Evolutionary conservation across 345 rosid species (phyloP), one percentile per base, ranked within the genome.

Genomic region (Lagerstroemia speciosa): DNA sequence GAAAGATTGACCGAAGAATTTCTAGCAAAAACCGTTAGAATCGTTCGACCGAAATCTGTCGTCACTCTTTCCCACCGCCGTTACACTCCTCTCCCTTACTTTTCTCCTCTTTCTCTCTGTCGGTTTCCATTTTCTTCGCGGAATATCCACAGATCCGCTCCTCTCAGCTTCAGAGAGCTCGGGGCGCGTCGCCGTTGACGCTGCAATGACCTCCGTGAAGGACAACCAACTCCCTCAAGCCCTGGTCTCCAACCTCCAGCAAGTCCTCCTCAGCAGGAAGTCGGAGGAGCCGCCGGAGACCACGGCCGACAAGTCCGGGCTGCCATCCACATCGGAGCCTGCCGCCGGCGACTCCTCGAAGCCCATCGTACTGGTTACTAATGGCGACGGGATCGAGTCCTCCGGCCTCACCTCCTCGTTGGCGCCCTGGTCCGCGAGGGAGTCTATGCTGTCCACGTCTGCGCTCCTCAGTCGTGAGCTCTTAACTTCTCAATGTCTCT

Each of bases 391-490:
- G 74, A 88, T 89, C 81, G 98, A 89, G 34, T 94, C 97, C 12
- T 86, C 90, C 53, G 99, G 99, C 11, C 89, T 94, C 78, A 78
- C 88, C 26, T 81, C 81, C 96, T 94, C 45, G 99, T 92, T 33
- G 87, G 90, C 62, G 99, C 93, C 80, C 81, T 94, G 84, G 96
- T 87, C 67, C 74, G 75, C 53, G 76, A 80, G 57, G 90, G 92
- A 43, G 88, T 86, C 30, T 94, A 85, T 71, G 85, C 83, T 87
- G 91, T 94, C 70, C 83, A 89, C 43, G 99, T 94, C 74, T 87
- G 92, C 82, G 98, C 92, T 60, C 98, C 98, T 71, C 96, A 89
- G 82, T 91, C 80, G 98, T 94, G 80, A 76, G 97, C 72, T 73
- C 62, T 74, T 33, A 62, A 65, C 26, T 20, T 36, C 46, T 41